Evolutionary conservation across 2,329 filamentous ascomycete species (phyloP), one percentile per base, ranked within the genome.

Genomic region (Sporothrix dimorphospora): DNA sequence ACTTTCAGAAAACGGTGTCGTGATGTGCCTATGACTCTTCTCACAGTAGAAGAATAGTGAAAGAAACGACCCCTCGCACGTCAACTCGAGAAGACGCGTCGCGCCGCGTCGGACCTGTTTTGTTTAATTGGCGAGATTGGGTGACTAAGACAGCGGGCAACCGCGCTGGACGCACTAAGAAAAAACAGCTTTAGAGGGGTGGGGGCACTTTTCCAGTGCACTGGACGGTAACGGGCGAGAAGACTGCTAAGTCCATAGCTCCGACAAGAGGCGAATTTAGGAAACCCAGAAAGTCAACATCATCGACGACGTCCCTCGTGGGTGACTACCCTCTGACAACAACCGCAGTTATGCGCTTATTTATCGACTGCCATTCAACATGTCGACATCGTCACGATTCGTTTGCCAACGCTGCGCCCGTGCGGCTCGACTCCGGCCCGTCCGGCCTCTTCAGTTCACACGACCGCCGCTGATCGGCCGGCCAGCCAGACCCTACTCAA

Each of bases 321-420:
- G 11, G 51, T 19, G 34, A 55, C 27, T 7, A 14, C 21, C 34
- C 11, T 24, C 19, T 40, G 30, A 3, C 21, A 16, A 40, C 19
- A 9, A 19, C 53, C 21, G 21, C 51, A 38, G 27, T 9, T 27
- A 38, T 59, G 53, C 30, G 27, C 34, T 3, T 4, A 16, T 5
- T 16, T n/a, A 5, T 30, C n/a, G 57, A 45, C 40, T 16, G 19
- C 49, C 5, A 53, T 40, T 40, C 42, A 59, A 16, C 27, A 69
- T 71, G 69, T 53, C 61, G 71, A 53, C 57, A 47, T 21, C 47
- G 19, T 30, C 49, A 8, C 49, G 45, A n/a, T 65, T 59, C 34
- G 27, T 69, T 7, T 74, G 73, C 55, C 63, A 49, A 53, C 61
- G 38, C 16, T 73, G 72, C n/a, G 63, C 53, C 1, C 69, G 71